These are phyloP conservation scores for Aegle marmelos DNA, from an alignment of 345 rosid genomes.

Conservation along the genomic window DNA sequence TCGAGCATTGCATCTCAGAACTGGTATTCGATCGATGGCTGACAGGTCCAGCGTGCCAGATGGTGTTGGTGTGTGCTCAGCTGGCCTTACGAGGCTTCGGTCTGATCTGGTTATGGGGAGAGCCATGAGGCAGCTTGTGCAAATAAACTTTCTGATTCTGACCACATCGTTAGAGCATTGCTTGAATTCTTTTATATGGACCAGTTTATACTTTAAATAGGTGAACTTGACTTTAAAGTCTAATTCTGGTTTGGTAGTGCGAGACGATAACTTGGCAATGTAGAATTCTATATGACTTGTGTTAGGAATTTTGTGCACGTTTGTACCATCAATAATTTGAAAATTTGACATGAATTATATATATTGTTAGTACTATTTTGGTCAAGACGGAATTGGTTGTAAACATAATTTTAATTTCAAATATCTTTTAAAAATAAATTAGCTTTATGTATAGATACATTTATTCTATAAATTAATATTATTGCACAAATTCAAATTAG, in stretches of 20 bases:
- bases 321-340: too few species aligned
- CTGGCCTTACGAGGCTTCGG: conserved; percentile 35
- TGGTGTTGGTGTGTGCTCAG: conserved; percentile 44
- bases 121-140: conserved; percentile 25
- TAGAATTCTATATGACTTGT: not conserved
- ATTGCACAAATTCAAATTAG: too few species aligned
- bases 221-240: conserved; percentile 21
- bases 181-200: conserved; percentile 13
- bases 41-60: conserved; percentile 38
- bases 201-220: not conserved
- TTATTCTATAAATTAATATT: too few species aligned
- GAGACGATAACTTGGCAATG: conserved; percentile 6
- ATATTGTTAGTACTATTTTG: too few species aligned
- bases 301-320: not conserved
- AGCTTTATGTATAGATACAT: too few species aligned
- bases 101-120: conserved; percentile 32
- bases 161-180: not conserved
- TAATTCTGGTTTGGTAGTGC: conserved; percentile 3
- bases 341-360: too few species aligned
- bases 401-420: not conserved
- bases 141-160: not conserved
- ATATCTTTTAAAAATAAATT: too few species aligned
- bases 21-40: conserved; percentile 42
- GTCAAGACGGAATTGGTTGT: not conserved
- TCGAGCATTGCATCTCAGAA: conserved; percentile 51